A percentile compares a stretch with the other conserved stretches of the same genome.
phyloP scores from a whole-genome alignment of 768 basidiomycete genomes.

The Cyathus striatus region DNA sequence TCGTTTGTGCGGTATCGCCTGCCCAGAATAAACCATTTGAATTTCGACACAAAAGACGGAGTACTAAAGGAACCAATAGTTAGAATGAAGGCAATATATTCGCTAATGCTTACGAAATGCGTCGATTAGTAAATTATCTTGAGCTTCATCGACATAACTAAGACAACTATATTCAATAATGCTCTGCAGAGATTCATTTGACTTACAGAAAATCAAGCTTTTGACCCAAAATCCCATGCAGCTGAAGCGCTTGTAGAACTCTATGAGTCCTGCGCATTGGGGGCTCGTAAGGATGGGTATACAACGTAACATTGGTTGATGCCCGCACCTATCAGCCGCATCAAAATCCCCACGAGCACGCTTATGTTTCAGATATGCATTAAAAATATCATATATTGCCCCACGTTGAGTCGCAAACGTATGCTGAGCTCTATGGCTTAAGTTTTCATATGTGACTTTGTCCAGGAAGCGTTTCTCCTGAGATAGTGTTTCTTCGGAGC shows the following conservation, averaged over 20 bases:
- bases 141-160: constrained; percentile 72
- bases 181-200: neutral
- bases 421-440: constrained; percentile 48
- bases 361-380: constrained; percentile 44
- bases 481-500: constrained; percentile 50
- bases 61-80: too few species aligned
- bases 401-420: constrained; percentile 48
- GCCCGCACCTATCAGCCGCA: constrained; percentile 50
- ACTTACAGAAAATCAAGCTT: constrained; percentile 54
- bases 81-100: too few species aligned
- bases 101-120: constrained; percentile 44
- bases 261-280: constrained; percentile 38
- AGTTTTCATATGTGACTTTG: constrained; percentile 33
- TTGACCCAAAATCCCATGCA: constrained; percentile 27
- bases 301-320: neutral
- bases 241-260: constrained; percentile 32
- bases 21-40: constrained; percentile 72
- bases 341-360: constrained; percentile 39
- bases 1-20: constrained; percentile 77
- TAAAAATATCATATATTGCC: constrained; percentile 48
- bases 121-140: constrained; percentile 69
- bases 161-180: neutral
- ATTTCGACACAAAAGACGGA: constrained; percentile 59
- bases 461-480: constrained; percentile 34
- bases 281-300: too few species aligned